phyloP scores from a whole-genome alignment of 768 basidiomycete species.

The Amanita brunnescens region DNA sequence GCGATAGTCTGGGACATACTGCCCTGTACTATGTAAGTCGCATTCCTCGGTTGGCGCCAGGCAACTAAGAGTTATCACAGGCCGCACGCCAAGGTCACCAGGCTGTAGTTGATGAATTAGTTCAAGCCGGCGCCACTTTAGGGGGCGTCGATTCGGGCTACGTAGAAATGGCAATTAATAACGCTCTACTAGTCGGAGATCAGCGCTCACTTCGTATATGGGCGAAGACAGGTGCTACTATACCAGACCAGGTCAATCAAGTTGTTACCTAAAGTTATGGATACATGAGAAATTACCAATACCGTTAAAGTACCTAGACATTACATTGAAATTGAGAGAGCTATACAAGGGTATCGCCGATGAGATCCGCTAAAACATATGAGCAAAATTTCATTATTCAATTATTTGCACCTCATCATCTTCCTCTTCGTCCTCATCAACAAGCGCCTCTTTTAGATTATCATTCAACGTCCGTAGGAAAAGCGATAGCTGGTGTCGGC shows the following conservation, averaged over 20 bases:
- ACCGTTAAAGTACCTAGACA: neutral
- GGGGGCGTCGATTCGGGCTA: conserved; percentile 63
- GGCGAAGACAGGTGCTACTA: conserved; percentile 41
- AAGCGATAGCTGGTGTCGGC: conserved; percentile 52
- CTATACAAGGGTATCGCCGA: conserved; percentile 9
- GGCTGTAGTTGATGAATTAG: conserved; percentile 50
- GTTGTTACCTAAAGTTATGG: neutral
- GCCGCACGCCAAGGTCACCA: conserved; percentile 68
- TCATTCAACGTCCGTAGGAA: conserved; percentile 59
- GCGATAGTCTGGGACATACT: conserved; percentile 77
- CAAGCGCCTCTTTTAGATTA: conserved; percentile 31
- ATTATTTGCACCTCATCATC: conserved; percentile 16
- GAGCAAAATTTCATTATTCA: conserved; percentile 11
- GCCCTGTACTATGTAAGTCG: conserved; percentile 68
- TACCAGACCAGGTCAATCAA: conserved; percentile 1
- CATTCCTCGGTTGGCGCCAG: neutral
- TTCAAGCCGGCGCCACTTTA: conserved; percentile 67
- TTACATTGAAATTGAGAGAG: neutral
- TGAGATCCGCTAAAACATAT: conserved; percentile 10
- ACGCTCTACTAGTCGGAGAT: conserved; percentile 32
- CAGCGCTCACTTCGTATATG: conserved; percentile 39
- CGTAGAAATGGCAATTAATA: conserved; percentile 35
- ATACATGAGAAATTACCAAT: neutral
- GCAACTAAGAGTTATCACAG: conserved; percentile 24
- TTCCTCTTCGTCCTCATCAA: conserved; percentile 21